A percentile compares a stretch with the other conserved stretches of the same genome.
Evolutionary conservation across 2,329 filamentous ascomycete genomes (phyloP).

Genomic region (Podosphaera fusca): DNA sequence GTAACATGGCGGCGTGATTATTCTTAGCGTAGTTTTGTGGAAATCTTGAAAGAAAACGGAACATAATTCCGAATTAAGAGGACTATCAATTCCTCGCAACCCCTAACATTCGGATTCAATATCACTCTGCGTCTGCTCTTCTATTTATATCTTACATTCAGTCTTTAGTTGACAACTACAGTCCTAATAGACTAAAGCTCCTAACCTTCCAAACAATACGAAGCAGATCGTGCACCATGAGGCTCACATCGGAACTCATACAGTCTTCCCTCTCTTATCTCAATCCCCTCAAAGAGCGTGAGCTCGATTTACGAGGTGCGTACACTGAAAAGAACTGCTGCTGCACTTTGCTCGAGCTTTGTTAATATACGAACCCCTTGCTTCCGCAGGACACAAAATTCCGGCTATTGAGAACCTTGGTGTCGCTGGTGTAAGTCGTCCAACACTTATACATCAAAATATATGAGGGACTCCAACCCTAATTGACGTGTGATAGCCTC

Average conservation of each 20-base stretch:
- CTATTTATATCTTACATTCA: too few species aligned
- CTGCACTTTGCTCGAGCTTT: constrained; percentile 63
- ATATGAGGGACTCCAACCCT: neutral
- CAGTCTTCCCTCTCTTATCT: constrained; percentile 89
- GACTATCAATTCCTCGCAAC: too few species aligned
- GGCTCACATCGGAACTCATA: constrained; percentile 88
- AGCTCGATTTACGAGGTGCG: constrained; percentile 98
- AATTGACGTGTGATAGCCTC: constrained; percentile 32
- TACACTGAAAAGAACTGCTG: constrained; percentile 73
- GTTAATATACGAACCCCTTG: constrained; percentile 47
- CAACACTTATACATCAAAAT: neutral
- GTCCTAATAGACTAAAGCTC: neutral
- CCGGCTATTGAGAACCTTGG: constrained; percentile 93
- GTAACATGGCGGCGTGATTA: too few species aligned
- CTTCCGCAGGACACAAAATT: constrained; percentile 79
- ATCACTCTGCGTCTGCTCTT: too few species aligned
- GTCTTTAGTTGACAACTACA: neutral
- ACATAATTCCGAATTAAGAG: too few species aligned
- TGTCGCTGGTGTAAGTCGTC: constrained; percentile 55
- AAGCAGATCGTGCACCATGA: constrained; percentile 31
- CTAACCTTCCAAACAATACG: constrained; percentile 3
- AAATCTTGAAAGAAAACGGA: too few species aligned
- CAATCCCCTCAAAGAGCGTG: constrained; percentile 94
- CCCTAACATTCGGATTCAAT: too few species aligned
- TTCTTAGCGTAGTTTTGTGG: too few species aligned